A percentile compares a stretch with the other conserved stretches of the same genome.
Conservation (phyloP, 495 filamentous ascomycete species). For the Penicillium egyptiacum region DNA sequence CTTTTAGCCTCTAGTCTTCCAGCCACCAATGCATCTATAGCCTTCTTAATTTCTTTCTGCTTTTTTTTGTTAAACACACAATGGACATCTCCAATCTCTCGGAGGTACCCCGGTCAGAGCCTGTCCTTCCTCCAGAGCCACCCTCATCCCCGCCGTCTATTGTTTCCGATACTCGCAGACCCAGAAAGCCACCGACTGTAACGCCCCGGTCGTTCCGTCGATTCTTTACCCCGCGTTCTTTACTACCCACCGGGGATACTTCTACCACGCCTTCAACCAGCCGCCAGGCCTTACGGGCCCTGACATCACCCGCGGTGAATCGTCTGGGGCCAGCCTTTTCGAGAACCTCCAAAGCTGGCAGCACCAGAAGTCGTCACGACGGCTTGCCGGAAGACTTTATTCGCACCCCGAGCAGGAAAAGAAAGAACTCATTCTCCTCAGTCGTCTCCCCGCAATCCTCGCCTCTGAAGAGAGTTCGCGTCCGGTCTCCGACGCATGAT, state of each 20-base stretch:
- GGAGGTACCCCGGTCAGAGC: constrained; percentile 45
- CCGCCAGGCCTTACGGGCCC: constrained; percentile 66
- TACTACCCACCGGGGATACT: constrained; percentile 44
- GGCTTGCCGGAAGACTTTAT: constrained; percentile 33
- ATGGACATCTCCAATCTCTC: constrained; percentile 43
- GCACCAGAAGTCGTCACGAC: constrained; percentile 27
- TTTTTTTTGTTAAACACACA: constrained; percentile 28
- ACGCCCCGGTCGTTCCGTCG: constrained; percentile 73
- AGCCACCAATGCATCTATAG: constrained; percentile 21
- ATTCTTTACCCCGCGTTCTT: constrained; percentile 77
- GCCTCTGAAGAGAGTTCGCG: constrained; percentile 47
- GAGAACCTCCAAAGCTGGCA: constrained; percentile 39
- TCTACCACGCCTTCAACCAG: constrained; percentile 50
- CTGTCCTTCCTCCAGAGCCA: constrained; percentile 40
- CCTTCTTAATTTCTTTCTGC: constrained; percentile 7
- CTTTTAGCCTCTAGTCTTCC: constrained; percentile 26
- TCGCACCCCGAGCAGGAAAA: constrained; percentile 44
- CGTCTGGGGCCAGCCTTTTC: constrained; percentile 52
- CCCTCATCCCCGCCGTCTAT: constrained; percentile 51
- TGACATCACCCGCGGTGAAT: constrained; percentile 64
- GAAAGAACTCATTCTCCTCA: constrained; percentile 47
- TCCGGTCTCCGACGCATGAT: constrained; percentile 34
- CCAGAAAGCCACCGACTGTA: constrained; percentile 54
- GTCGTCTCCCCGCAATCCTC: constrained; percentile 57
- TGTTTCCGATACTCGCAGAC: constrained; percentile 46